phyloP scores from a whole-genome alignment of 352 stramenopile genomes.

The Globisporangium canariense region DNA sequence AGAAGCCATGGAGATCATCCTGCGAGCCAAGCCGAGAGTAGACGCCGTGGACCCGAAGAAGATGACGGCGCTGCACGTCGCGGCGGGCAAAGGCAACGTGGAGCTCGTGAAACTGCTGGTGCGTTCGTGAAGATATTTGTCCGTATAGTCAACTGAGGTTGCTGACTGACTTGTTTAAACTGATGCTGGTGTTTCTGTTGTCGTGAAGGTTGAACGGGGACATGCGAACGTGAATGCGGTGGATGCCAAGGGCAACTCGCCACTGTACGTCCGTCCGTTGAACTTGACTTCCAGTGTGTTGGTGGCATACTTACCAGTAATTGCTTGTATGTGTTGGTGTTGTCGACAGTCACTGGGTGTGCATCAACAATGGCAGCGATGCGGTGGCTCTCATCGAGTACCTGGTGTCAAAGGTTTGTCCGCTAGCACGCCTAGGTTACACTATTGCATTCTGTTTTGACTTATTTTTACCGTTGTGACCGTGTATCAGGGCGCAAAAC shows the following conservation, averaged over 20 bases:
- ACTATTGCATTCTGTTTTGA: neutral
- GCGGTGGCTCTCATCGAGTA: slow-evolving; percentile 48
- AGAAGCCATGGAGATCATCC: slow-evolving; percentile 56
- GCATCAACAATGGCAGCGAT: slow-evolving; percentile 50
- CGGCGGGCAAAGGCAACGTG: slow-evolving; percentile 58
- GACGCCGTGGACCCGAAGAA: slow-evolving; percentile 64
- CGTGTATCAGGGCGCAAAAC: slow-evolving; percentile 37
- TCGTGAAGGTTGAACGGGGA: slow-evolving; percentile 40
- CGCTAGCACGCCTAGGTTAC: too few species aligned
- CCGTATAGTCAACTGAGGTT: neutral
- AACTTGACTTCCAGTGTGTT: neutral
- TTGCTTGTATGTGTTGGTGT: neutral
- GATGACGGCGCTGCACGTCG: slow-evolving; percentile 73
- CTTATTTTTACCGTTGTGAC: neutral
- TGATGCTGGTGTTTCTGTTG: neutral
- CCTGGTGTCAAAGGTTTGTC: slow-evolving; percentile 52
- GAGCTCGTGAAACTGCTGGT: slow-evolving; percentile 58
- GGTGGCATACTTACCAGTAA: neutral
- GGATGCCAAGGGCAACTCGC: slow-evolving; percentile 65
- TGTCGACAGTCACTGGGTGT: slow-evolving; percentile 58
- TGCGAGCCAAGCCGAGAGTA: slow-evolving; percentile 58
- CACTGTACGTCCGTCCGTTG: slow-evolving; percentile 37
- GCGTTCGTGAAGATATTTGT: neutral
- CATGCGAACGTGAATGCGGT: slow-evolving; percentile 54
- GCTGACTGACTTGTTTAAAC: neutral